Evolutionary conservation across 768 basidiomycete genomes (phyloP).

Genomic region (Termitomyces sp.): DNA sequence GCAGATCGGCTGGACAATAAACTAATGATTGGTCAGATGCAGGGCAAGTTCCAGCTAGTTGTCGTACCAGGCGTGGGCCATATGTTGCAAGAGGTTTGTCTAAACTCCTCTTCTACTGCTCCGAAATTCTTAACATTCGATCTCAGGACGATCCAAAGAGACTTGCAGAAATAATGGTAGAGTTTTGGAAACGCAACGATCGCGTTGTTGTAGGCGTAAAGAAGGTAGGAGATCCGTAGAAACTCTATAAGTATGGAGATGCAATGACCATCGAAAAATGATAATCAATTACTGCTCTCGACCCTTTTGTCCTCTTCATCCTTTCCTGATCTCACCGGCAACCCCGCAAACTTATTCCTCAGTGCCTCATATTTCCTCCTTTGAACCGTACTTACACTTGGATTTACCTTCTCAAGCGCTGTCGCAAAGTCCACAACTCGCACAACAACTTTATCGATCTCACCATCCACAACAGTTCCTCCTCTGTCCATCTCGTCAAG

Average conservation of each 20-base stretch:
- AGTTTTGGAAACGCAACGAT: conserved; percentile 92
- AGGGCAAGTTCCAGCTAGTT: conserved; percentile 90
- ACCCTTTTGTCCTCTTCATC: conserved; percentile 34
- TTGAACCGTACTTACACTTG: conserved; percentile 81
- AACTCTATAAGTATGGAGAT: background rate
- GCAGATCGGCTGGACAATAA: conserved; percentile 89
- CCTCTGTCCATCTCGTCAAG: conserved; percentile 54
- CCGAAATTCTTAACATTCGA: background rate
- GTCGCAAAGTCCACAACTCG: conserved; percentile 58
- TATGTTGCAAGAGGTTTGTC: conserved; percentile 84
- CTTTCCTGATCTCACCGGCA: conserved; percentile 49
- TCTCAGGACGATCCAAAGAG: conserved; percentile 78
- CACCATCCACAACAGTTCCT: conserved; percentile 9
- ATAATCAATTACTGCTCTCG: conserved; percentile 7
- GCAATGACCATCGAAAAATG: background rate
- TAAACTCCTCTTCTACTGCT: background rate
- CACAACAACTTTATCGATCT: conserved; percentile 39
- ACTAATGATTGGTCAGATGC: conserved; percentile 97
- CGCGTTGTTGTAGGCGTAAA: conserved; percentile 54
- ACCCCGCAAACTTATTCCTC: conserved; percentile 77
- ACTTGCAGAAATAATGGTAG: conserved; percentile 74
- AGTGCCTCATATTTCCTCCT: conserved; percentile 78
- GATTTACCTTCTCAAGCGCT: conserved; percentile 77
- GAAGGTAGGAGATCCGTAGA: conserved; percentile 42
- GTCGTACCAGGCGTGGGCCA: conserved; percentile 89